Evolutionary conservation across 2,329 filamentous ascomycete genomes (phyloP).

Genomic region (Fusarium bulbicola): DNA sequence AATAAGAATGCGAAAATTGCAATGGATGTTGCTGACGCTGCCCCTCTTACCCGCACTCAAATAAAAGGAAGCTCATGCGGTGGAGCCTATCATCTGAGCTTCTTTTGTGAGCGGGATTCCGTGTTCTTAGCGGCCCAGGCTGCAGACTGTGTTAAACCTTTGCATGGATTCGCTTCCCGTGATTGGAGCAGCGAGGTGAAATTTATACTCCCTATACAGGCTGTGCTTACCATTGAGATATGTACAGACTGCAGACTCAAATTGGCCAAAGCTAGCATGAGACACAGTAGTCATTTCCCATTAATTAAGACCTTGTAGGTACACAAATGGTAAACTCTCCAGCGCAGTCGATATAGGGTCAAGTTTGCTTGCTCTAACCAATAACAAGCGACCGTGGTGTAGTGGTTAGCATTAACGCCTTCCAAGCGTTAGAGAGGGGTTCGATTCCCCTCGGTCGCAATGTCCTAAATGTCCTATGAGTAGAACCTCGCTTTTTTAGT

Average conservation of each 20-base stretch:
- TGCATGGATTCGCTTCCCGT: background rate
- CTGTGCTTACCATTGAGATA: background rate
- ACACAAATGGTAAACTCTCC: rapidly evolving
- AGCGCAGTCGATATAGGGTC: rapidly evolving
- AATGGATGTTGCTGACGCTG: background rate
- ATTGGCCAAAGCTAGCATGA: background rate
- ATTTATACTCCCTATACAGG: too few species aligned
- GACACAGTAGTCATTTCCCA: background rate
- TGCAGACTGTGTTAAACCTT: background rate
- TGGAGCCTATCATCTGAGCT: background rate
- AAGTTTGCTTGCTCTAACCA: rapidly evolving
- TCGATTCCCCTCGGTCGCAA: slow-evolving; percentile 18
- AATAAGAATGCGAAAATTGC: too few species aligned
- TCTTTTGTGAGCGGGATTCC: background rate
- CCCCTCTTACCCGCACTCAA: background rate
- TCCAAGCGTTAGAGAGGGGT: slow-evolving; percentile 25
- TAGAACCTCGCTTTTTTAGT: rapidly evolving
- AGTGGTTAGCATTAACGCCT: slow-evolving; percentile 27
- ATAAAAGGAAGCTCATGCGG: background rate
- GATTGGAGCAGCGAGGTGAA: too few species aligned
- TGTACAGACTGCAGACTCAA: background rate
- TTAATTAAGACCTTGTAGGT: too few species aligned
- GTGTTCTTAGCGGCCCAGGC: background rate
- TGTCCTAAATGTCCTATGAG: rapidly evolving
- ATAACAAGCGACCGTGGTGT: slow-evolving; percentile 13